Conservation (phyloP, 2,329 filamentous ascomycete species). For the Saccharata proteae region DNA sequence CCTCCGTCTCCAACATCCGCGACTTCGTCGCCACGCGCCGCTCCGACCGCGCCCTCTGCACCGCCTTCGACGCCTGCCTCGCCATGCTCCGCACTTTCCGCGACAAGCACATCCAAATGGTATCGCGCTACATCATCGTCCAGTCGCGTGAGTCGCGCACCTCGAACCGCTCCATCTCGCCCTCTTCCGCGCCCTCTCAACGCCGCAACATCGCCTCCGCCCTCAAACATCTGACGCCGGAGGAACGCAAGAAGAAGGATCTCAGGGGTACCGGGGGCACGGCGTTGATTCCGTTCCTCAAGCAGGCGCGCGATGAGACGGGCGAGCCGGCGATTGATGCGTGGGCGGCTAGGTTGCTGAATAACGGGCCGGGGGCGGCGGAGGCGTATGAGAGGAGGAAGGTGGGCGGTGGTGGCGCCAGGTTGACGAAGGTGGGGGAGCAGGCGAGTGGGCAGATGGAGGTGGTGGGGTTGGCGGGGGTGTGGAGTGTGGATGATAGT, state of each 20-base stretch:
- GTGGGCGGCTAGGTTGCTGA: constrained; percentile 48
- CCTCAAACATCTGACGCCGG: constrained; percentile 26
- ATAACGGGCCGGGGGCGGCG: constrained; percentile 38
- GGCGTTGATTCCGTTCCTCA: constrained; percentile 85
- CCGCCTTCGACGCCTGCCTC: constrained; percentile 85
- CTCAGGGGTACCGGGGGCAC: constrained; percentile 88
- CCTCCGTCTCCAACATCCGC: constrained; percentile 72
- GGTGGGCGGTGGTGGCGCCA: constrained; percentile 28
- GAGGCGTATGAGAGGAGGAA: constrained; percentile 12
- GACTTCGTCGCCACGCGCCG: constrained; percentile 58
- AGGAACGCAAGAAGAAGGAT: constrained; percentile 26
- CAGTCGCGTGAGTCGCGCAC: constrained; percentile 66
- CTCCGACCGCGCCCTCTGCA: constrained; percentile 52
- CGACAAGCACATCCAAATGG: constrained; percentile 93
- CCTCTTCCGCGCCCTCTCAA: constrained; percentile 31
- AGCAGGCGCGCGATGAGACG: constrained; percentile 93
- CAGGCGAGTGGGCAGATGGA: constrained; percentile 42
- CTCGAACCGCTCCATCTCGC: constrained; percentile 48
- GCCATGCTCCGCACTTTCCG: constrained; percentile 66
- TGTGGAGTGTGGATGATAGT: constrained; percentile 80
- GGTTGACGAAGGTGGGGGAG: constrained; percentile 42
- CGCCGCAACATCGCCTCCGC: constrained; percentile 52
- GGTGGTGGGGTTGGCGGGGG: constrained; percentile 63
- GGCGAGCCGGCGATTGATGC: constrained; percentile 73
- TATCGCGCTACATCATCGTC: constrained; percentile 88